These are phyloP conservation scores for Cicer bijugum DNA, from an alignment of 306 rosid species.

Conservation along the genomic window DNA sequence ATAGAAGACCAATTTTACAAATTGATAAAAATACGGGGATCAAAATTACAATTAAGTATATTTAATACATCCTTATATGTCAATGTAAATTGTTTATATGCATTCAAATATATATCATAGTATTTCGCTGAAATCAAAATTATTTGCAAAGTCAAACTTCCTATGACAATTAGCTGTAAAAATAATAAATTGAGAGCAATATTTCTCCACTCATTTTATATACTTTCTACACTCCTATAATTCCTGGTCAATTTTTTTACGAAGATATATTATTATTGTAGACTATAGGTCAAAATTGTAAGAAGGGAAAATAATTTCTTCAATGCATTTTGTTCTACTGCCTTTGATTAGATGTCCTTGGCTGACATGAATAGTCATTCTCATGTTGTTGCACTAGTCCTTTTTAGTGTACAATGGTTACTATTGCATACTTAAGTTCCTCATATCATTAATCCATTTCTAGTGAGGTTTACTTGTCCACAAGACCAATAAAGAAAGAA, in stretches of 20 bases:
- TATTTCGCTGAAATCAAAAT: not conserved
- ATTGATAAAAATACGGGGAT: too few relatives aligned
- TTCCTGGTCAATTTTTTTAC: not conserved
- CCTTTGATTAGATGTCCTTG: not conserved
- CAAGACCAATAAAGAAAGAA: constrained; percentile 17
- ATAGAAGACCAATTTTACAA: too few relatives aligned
- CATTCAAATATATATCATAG: constrained; percentile 10
- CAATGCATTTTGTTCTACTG: not conserved
- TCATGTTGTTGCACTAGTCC: not conserved
- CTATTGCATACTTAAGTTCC: not conserved
- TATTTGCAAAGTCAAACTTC: not conserved
- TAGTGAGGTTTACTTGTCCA: not conserved
- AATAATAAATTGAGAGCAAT: not conserved
- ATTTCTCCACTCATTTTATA: not conserved
- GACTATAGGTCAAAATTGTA: not conserved
- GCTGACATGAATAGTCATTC: not conserved
- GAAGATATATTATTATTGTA: not conserved
- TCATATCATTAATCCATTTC: not conserved
- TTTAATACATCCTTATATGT: not conserved
- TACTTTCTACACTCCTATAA: not conserved
- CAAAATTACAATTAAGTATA: too few relatives aligned
- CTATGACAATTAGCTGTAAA: not conserved
- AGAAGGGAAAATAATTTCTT: not conserved
- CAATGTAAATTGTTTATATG: not conserved
- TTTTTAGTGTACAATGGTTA: not conserved